These are phyloP conservation scores for Coffea humblotiana DNA, from an alignment of 305 asterid species.

Conservation along the genomic window DNA sequence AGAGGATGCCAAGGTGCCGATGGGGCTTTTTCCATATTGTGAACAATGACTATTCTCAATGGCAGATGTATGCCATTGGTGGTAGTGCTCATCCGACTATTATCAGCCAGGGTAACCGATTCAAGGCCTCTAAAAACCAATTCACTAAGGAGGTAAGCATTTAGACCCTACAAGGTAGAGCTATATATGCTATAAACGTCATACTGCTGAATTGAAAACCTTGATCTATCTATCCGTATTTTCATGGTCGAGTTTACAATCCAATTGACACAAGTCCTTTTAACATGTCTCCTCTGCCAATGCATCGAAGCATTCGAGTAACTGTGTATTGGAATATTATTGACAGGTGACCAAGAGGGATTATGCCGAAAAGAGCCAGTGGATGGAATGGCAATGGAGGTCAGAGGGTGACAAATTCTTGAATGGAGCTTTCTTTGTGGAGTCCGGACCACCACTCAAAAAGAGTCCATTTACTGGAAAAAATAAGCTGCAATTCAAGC, in stretches of 20 bases:
- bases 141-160: conserved; percentile 52
- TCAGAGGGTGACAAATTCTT: conserved; percentile 72
- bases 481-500: conserved; percentile 50
- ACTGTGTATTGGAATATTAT: not conserved
- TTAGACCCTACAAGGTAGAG: not conserved
- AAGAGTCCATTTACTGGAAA: conserved; percentile 32
- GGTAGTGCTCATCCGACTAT: conserved; percentile 59
- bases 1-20: conserved; percentile 86
- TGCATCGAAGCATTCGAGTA: not conserved
- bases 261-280: not conserved
- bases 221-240: not conserved
- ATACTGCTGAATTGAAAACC: not conserved
- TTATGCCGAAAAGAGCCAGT: conserved; percentile 40
- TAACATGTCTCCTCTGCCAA: not conserved
- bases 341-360: conserved; percentile 78
- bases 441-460: conserved; percentile 57
- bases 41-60: conserved; percentile 60
- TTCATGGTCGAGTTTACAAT: not conserved
- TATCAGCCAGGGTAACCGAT: conserved; percentile 60
- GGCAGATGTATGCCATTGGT: conserved; percentile 61
- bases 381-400: conserved; percentile 86
- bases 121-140: conserved; percentile 37
- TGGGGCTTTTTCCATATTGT: conserved; percentile 77
- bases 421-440: conserved; percentile 74
- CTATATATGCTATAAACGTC: no score